Conservation (phyloP, 129 eudicot genomes). For the Flaveria trinervia region DNA sequence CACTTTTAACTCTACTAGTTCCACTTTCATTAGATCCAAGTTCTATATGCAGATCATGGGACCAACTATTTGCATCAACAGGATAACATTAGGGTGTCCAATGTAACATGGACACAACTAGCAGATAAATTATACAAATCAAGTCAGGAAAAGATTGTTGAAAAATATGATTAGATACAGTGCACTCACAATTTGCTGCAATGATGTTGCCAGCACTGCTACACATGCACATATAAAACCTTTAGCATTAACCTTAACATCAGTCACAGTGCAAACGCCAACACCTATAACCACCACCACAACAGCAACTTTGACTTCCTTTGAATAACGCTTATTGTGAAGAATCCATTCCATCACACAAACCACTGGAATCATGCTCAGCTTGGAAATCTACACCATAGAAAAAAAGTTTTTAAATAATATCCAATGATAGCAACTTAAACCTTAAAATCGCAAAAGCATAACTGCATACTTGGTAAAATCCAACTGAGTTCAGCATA, state of each 20-base stretch:
- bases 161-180: constrained; percentile 1
- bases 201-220: constrained; percentile 70
- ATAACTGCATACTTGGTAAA: constrained; percentile 60
- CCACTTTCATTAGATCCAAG: constrained; percentile 67
- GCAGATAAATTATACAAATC: no score
- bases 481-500: constrained; percentile 88
- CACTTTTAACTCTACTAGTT: neutral
- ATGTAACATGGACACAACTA: no score
- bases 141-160: constrained; percentile 9
- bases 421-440: neutral
- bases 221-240: constrained; percentile 85
- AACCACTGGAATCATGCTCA: constrained; percentile 96
- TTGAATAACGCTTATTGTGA: constrained; percentile 61
- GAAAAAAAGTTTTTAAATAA: neutral
- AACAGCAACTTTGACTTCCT: constrained; percentile 65
- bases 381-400: constrained; percentile 59
- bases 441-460: neutral
- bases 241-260: constrained; percentile 78
- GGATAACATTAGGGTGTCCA: neutral
- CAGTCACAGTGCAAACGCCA: constrained; percentile 94
- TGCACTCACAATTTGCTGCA: constrained; percentile 83
- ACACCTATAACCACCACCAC: constrained; percentile 86
- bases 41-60: constrained; percentile 37
- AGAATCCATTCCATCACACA: constrained; percentile 86
- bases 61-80: constrained; percentile 51